Evolutionary conservation across 495 filamentous ascomycete species (phyloP), one percentile per base, ranked within the genome.

Genomic region (Thozetella sp.): DNA sequence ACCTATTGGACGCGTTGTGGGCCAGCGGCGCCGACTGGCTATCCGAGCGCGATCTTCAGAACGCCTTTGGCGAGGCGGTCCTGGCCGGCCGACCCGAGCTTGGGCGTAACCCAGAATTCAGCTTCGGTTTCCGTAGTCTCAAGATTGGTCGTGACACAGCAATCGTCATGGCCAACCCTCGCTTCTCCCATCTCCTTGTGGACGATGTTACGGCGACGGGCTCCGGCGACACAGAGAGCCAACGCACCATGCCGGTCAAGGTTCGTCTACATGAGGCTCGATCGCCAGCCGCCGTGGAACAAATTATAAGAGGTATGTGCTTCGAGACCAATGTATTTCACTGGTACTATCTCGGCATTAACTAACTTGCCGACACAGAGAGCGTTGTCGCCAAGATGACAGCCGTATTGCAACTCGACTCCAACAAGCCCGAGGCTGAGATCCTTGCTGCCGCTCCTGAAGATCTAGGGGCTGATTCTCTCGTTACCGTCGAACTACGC

Each of bases 1-100:
- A 66, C 67, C 45, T 66, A 57, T 56, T 65, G 56, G 37, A 69
- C 68, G 45, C 66, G 63, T 50, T 37, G 62, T 65, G 51, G 66
- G 19, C 68, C 60, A 52, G 63, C 58, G 61, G 64, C 59, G 55
- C 58, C 43, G 25, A 55, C n/a, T 46, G 45, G 43, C 60, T 67
- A 22, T 55, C 55, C 2, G 65, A 67, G 22, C 51, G 56, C 12
- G 65, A 67, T 45, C 59, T 59, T 46, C 59, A 43, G 11, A 53
- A 65, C 25, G 25, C 64, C 43, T 65, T 67, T 24, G 62, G 62
- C 52, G 65, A 67, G 50, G 62, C 56, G 2, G 45, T 67, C 23
- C 17, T 60, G 15, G 53, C 62, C 25, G 62, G 65, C 24, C 48
- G 19, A 23, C 53, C 40, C 20, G 58, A 67, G 11, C 52, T 24